Percentiles rank a stretch among this genome's conserved stretches.
Conservation (phyloP, 176 grass and related monocot genomes). For the barley (Hordeum vulgare) region DNA sequence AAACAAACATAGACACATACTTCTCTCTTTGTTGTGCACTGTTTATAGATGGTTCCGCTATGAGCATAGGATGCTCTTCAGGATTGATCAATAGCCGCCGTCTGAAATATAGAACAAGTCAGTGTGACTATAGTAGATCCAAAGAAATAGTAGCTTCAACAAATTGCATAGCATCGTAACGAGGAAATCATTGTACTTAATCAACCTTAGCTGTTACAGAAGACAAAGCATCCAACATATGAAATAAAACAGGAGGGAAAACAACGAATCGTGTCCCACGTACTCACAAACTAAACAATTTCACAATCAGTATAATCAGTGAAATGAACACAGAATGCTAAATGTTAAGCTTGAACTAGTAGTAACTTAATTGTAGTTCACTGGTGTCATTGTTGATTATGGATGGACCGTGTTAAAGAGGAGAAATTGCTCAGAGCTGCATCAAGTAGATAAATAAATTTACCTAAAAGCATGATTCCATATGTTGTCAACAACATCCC, state of each 20-base stretch:
- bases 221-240: not conserved
- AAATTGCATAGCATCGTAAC: not conserved
- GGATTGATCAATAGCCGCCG: constrained; percentile 88
- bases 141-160: not conserved
- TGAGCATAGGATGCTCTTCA: constrained; percentile 95
- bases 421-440: not conserved
- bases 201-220: not conserved
- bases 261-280: not conserved
- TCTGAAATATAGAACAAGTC: constrained; percentile 39
- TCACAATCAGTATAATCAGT: not conserved
- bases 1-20: constrained; percentile 27
- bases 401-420: not conserved
- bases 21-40: constrained; percentile 85
- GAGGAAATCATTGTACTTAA: not conserved
- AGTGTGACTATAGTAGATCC: not conserved
- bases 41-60: constrained; percentile 88
- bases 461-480: constrained; percentile 99
- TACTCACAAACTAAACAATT: not conserved
- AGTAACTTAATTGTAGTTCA: constrained; percentile 6
- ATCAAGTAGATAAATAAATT: constrained; percentile 6
- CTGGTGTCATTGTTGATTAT: constrained; percentile 3
- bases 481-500: constrained; percentile 96
- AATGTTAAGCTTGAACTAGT: not conserved
- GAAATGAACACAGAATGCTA: not conserved
- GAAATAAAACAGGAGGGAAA: not conserved